phyloP scores from a whole-genome alignment of 148 eudicot genomes.

The Euryodendron excelsum region DNA sequence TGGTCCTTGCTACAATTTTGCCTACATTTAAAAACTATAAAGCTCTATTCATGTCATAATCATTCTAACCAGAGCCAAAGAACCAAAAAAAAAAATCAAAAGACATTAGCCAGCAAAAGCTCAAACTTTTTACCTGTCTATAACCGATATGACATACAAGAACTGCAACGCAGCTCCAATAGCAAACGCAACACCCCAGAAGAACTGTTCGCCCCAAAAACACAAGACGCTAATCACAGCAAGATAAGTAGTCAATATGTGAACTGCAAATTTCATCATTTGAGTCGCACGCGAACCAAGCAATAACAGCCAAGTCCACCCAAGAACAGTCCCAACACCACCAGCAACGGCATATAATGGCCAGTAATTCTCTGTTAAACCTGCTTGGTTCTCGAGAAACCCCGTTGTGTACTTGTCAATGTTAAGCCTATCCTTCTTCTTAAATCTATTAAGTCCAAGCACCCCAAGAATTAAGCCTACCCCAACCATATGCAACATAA shows the following conservation, averaged over 20 bases:
- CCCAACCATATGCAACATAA: slow-evolving; percentile 65
- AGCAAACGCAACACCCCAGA: slow-evolving; percentile 91
- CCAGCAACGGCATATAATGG: slow-evolving; percentile 93
- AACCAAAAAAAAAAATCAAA: not conserved
- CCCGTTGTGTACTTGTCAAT: slow-evolving; percentile 59
- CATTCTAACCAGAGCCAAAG: not conserved
- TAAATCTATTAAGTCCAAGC: slow-evolving; percentile 80
- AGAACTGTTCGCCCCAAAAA: slow-evolving; percentile 75
- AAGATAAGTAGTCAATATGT: slow-evolving; percentile 87
- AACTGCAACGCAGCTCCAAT: slow-evolving; percentile 83
- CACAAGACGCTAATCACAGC: slow-evolving; percentile 88
- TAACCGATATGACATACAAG: slow-evolving; percentile 80
- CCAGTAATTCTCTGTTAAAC: slow-evolving; percentile 92
- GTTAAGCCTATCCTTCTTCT: slow-evolving; percentile 76
- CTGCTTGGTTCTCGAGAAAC: slow-evolving; percentile 53
- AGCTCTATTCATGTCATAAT: not conserved
- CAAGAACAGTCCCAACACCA: slow-evolving; percentile 75
- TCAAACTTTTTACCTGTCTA: slow-evolving; percentile 66
- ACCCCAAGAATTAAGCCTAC: slow-evolving; percentile 60
- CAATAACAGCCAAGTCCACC: slow-evolving; percentile 79
- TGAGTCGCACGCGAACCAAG: slow-evolving; percentile 77
- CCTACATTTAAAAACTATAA: not conserved
- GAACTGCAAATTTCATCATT: slow-evolving; percentile 89
- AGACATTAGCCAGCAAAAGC: not conserved
- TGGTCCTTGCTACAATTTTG: not conserved